Evolutionary conservation across 1,139 yeast species (phyloP).

Genomic region (Scheffersomyces stambukii): DNA sequence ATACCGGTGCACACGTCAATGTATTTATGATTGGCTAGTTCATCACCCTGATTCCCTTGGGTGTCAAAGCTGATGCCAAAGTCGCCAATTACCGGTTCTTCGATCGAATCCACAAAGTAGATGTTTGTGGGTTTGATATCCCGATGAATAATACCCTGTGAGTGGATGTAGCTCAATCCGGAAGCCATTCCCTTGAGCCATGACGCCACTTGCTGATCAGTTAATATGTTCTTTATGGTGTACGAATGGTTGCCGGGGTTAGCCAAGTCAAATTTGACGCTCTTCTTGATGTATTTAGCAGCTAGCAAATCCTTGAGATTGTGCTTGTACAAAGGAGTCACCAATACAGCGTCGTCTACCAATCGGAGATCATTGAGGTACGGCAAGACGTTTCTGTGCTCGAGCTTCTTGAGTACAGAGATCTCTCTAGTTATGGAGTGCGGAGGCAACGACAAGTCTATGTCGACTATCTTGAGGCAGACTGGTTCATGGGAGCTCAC

Average conservation of each 20-base stretch:
- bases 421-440: conserved; percentile 37
- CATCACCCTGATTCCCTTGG: not conserved
- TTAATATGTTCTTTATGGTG: conserved; percentile 6
- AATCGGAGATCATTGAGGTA: conserved; percentile 19
- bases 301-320: conserved; percentile 25
- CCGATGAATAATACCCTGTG: conserved; percentile 72
- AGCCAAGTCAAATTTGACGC: conserved; percentile 9
- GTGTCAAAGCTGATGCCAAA: conserved; percentile 69
- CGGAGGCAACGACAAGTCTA: conserved; percentile 34
- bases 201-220: conserved; percentile 9
- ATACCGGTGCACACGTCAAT: conserved; percentile 74
- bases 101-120: conserved; percentile 36
- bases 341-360: conserved; percentile 33
- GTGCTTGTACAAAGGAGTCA: conserved; percentile 27
- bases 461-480: conserved; percentile 39
- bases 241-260: conserved; percentile 3
- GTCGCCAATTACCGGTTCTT: conserved; percentile 57
- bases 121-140: conserved; percentile 84
- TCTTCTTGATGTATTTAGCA: conserved; percentile 9
- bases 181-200: conserved; percentile 18
- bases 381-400: conserved; percentile 18
- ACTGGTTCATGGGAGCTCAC: conserved; percentile 12
- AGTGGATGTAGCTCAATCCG: conserved; percentile 24
- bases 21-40: conserved; percentile 32
- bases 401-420: conserved; percentile 18